Conservation (phyloP, 495 filamentous ascomycete genomes). For the Baudoinia panamericana region DNA sequence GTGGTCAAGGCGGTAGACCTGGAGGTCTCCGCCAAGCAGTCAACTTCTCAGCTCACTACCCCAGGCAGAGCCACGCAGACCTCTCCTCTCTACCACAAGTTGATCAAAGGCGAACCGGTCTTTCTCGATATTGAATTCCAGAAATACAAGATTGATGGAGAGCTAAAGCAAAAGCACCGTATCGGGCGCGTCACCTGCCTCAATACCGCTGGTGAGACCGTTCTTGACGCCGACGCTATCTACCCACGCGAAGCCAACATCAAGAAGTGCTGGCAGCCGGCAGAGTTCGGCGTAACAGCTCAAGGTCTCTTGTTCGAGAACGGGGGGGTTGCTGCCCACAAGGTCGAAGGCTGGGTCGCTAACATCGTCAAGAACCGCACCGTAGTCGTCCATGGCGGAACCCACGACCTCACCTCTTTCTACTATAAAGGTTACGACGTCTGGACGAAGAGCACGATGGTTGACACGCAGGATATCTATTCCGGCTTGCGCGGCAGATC, state of each 20-base stretch:
- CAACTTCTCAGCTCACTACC: no score
- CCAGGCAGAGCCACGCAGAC: slow-evolving; percentile 3
- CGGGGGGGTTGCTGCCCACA: background rate
- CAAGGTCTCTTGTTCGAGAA: slow-evolving; percentile 3
- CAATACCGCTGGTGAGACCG: background rate
- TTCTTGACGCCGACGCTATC: slow-evolving; percentile 7
- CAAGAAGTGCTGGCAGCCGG: background rate
- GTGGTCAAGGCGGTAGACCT: no score
- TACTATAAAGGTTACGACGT: background rate
- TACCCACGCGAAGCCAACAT: slow-evolving; percentile 3
- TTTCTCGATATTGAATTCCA: slow-evolving; percentile 6
- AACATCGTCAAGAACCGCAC: slow-evolving; percentile 5
- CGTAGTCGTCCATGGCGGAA: slow-evolving; percentile 9
- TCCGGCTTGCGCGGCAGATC: background rate
- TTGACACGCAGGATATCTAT: background rate
- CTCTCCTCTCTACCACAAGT: background rate
- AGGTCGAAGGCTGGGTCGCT: slow-evolving; percentile 1
- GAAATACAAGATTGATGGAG: background rate
- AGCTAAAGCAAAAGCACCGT: background rate
- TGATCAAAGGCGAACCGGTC: background rate
- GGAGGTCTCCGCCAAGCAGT: no score
- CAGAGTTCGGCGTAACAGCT: background rate
- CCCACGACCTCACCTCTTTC: slow-evolving; percentile 4
- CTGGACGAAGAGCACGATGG: background rate
- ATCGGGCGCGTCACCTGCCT: slow-evolving; percentile 1